Conservation (phyloP, 2,329 filamentous ascomycete genomes). For the Helminthosporium solani region DNA sequence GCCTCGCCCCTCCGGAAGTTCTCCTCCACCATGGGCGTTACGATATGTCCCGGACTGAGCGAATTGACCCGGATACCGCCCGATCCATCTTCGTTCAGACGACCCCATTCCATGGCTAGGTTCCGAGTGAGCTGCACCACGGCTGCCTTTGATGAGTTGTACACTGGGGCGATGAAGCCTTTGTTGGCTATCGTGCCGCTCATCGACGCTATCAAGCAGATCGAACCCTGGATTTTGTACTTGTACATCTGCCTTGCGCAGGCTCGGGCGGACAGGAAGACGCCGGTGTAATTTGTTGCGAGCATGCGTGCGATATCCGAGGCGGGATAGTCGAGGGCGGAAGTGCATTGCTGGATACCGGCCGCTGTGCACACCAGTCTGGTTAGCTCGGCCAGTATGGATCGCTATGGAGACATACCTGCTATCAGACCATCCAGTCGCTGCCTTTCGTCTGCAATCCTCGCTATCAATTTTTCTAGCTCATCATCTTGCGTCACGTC, state of each 20-base stretch:
- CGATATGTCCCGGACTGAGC: conserved; percentile 74
- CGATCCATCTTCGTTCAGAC: conserved; percentile 47
- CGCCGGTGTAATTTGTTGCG: conserved; percentile 59
- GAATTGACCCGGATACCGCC: conserved; percentile 76
- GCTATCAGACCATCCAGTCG: conserved; percentile 77
- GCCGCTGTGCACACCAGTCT: conserved; percentile 50
- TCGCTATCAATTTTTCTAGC: conserved; percentile 65
- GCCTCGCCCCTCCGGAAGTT: conserved; percentile 71
- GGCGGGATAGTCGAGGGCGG: conserved; percentile 72
- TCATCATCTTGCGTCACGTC: conserved; percentile 71
- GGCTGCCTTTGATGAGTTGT: conserved; percentile 74
- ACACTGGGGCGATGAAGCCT: conserved; percentile 64
- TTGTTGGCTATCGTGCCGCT: conserved; percentile 61
- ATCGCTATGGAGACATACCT: conserved; percentile 16
- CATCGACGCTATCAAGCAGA: conserved; percentile 63
- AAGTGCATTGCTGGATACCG: conserved; percentile 75
- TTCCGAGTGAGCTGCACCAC: conserved; percentile 70
- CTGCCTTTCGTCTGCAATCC: conserved; percentile 67
- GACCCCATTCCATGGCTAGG: conserved; percentile 67
- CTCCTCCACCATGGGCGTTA: conserved; percentile 77
- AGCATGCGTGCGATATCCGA: conserved; percentile 61
- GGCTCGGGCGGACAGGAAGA: conserved; percentile 61
- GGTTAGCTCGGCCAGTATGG: not conserved
- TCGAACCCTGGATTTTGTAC: conserved; percentile 57
- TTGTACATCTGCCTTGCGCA: conserved; percentile 62